Evolutionary conservation across 768 basidiomycete genomes (phyloP), one percentile per base, ranked within the genome.

Genomic region (Trametes punicea): DNA sequence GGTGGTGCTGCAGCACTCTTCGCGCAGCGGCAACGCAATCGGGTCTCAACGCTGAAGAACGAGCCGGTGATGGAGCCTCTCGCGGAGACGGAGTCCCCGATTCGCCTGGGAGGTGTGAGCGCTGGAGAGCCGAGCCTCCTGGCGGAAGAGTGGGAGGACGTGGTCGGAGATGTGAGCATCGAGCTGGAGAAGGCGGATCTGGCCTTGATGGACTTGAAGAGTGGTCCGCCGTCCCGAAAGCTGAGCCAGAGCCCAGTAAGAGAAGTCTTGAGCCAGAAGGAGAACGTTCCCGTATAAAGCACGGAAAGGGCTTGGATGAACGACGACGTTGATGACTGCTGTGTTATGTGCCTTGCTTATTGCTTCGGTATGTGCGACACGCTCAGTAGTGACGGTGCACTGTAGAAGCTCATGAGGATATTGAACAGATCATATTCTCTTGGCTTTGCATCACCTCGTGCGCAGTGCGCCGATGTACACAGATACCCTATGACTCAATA

Each of bases 1-100:
- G 79, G 84, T 13, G 80, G 81, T 7, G 79, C 82, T 0, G 67
- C 75, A 15, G 73, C 75, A 1, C 70, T 79, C 6, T 83, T 77
- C 53, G 74, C 77, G 3, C 77, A 80, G 58, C 76, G 79, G 6
- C 78, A 74, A 55, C 67, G 69, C 36, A 74, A 69, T 56, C 72
- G 70, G 23, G 60, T 68, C 10, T 63, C 62, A 20, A 57, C 69
- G 7, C 57, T 72, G n/a, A 63, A 67, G 27, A 49, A 60, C 18
- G 65, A 70, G 52, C 57, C 48, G 4, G 29, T 48, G 38, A 64
- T 62, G 59, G 63, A 67, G 30, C 70, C 67, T 2, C 68, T 74
- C 57, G 72, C 72, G 11, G 71, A 70, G 39, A 70, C 73, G 15
- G 73, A 73, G 31, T 84, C 84, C 15, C 85, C 86, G 1, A 65